A percentile compares a stretch with the other conserved stretches of the same genome.
These are phyloP conservation scores for Kwoniella europaea DNA, from an alignment of 768 basidiomycete species.

Conservation along the genomic window DNA sequence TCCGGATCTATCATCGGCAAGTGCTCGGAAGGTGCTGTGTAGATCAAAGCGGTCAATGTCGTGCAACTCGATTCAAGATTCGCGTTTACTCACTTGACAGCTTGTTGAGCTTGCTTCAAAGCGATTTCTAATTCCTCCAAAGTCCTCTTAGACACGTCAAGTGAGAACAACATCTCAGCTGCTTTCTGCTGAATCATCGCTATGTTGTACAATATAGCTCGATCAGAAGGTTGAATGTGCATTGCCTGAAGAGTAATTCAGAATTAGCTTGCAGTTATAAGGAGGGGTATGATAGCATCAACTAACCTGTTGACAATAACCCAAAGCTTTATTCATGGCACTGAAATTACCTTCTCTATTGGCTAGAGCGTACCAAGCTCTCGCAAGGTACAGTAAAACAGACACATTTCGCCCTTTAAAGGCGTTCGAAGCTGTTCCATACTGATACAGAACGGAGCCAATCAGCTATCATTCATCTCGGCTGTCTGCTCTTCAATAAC, in stretches of 20 bases:
- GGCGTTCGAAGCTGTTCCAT: constrained; percentile 85
- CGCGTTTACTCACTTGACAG: constrained; percentile 73
- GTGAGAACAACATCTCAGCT: constrained; percentile 80
- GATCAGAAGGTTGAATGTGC: constrained; percentile 82
- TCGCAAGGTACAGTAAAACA: constrained; percentile 80
- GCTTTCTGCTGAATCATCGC: constrained; percentile 98
- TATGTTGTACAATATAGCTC: constrained; percentile 89
- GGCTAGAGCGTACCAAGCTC: constrained; percentile 93
- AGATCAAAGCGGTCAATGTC: background rate
- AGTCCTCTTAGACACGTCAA: constrained; percentile 75
- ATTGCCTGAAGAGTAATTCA: constrained; percentile 66
- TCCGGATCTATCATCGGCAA: constrained; percentile 73
- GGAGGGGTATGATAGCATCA: too few species aligned
- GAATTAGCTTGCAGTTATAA: constrained; percentile 14
- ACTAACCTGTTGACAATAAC: constrained; percentile 77
- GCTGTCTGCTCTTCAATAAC: constrained; percentile 25
- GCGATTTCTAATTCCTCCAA: constrained; percentile 78
- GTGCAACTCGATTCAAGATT: background rate
- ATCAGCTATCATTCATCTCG: background rate
- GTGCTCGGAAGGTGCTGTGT: constrained; percentile 76
- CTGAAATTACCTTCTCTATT: constrained; percentile 82
- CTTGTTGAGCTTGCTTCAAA: constrained; percentile 78
- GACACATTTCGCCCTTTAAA: constrained; percentile 75
- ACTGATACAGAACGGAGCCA: constrained; percentile 62
- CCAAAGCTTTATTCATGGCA: constrained; percentile 81